Evolutionary conservation across 2,329 filamentous ascomycete species (phyloP), one percentile per base, ranked within the genome.

Genomic region (Emergomyces orientalis): DNA sequence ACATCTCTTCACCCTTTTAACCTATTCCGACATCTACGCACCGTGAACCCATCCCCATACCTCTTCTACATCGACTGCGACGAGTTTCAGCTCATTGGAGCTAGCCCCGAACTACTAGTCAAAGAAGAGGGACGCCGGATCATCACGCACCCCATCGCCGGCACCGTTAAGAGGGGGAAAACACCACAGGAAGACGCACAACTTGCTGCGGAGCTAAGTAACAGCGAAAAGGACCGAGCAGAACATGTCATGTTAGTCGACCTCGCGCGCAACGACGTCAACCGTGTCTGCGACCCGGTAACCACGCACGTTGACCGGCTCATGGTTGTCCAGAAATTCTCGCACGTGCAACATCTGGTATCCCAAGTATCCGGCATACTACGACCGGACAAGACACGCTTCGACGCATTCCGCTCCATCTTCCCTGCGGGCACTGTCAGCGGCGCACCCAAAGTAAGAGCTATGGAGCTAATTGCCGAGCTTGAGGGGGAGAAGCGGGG

Each of bases 211-310:
- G 88, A 91, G 76, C 84, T 96, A 63, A 84, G 86, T 57, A 84
- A 80, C 70, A 95, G 88, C 62, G 81, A 96, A 68, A 97, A 99
- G 77, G 94, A 99, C 79, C 86, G 90, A 61, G 90, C 90, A 59
- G 90, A 96, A 78, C 91, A 97, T 79, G 92, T 97, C 71, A 99
- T 99, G 94, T 81, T 99, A 69, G 94, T 97, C 56, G 93, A 99
- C 74, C 82, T 97, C 62, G 94, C 94, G 14, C 86, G 94, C 63
- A 97, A 99, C 81, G 94, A 99, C 75, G 86, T 99, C 69, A 97
- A 97, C 79, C 88, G 94, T 58, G 90, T 99, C 27, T 96, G 91
- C 75, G 91, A 97, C 77, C 94, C 94, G 22, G 81, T 88, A 45
- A 90, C 90, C 34, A 96, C 93, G 37, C 86, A 90, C 65, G 94